These are phyloP conservation scores for Fusarium aywerte DNA, from an alignment of 2,329 filamentous ascomycete genomes.

Conservation along the genomic window DNA sequence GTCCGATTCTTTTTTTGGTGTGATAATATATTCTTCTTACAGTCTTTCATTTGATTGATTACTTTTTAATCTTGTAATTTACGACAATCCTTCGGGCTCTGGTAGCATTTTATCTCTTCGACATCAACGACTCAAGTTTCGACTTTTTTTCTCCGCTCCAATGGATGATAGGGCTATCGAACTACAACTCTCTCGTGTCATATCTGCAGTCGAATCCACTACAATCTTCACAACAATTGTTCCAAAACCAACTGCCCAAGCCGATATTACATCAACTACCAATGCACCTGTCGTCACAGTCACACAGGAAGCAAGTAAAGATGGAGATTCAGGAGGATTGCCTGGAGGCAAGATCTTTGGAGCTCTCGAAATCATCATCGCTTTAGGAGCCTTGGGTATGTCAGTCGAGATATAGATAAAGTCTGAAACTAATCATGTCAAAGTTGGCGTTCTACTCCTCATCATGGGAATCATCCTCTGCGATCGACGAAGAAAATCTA, in stretches of 20 bases:
- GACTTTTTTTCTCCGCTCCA: not conserved
- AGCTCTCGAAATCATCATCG: constrained; percentile 38
- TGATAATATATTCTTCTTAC: constrained; percentile 25
- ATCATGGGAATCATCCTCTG: constrained; percentile 32
- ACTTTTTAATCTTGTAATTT: constrained; percentile 23
- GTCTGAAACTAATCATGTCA: not conserved
- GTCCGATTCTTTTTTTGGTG: not conserved
- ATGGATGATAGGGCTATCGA: constrained; percentile 31
- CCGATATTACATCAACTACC: constrained; percentile 4
- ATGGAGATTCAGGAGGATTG: not conserved
- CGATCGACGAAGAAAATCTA: constrained; percentile 32
- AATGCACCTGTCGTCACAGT: constrained; percentile 16
- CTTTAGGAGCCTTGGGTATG: constrained; percentile 34
- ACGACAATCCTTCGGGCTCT: constrained; percentile 14
- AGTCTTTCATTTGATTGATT: constrained; percentile 6
- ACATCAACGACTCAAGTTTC: not conserved
- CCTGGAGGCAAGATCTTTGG: constrained; percentile 21
- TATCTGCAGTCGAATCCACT: constrained; percentile 39
- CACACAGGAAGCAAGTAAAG: constrained; percentile 12
- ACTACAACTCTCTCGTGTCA: constrained; percentile 37
- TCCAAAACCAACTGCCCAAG: constrained; percentile 18
- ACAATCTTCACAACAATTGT: constrained; percentile 42
- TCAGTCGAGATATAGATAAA: fast-evolving
- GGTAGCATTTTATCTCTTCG: constrained; percentile 12
- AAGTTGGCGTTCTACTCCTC: constrained; percentile 19